Evolutionary conservation across 768 basidiomycete genomes (phyloP).

Genomic region (Pholiota molesta): DNA sequence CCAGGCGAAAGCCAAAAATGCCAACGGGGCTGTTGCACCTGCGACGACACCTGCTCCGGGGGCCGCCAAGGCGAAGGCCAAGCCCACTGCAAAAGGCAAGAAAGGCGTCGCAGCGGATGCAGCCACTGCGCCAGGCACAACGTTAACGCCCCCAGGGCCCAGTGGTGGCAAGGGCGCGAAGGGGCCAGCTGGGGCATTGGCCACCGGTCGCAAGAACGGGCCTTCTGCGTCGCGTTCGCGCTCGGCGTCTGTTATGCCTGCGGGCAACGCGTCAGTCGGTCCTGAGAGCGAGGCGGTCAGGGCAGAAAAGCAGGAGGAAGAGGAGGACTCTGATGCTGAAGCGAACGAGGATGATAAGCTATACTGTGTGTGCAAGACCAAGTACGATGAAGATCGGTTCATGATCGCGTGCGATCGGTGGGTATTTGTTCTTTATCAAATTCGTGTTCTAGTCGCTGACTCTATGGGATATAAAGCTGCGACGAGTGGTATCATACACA

Average conservation of each 20-base stretch:
- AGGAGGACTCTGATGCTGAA: slow-evolving; percentile 43
- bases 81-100: slow-evolving; percentile 11
- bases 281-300: slow-evolving; percentile 35
- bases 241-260: slow-evolving; percentile 71
- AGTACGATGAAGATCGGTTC: slow-evolving; percentile 82
- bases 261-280: slow-evolving; percentile 35
- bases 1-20: slow-evolving; percentile 24
- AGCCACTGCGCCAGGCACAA: not conserved
- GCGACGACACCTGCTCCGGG: not conserved
- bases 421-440: slow-evolving; percentile 25
- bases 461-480: slow-evolving; percentile 52
- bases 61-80: slow-evolving; percentile 9
- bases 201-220: slow-evolving; percentile 32
- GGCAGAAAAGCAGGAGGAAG: slow-evolving; percentile 48
- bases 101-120: not conserved
- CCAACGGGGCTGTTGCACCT: slow-evolving; percentile 18
- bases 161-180: not conserved
- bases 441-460: not conserved
- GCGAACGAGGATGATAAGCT: slow-evolving; percentile 66
- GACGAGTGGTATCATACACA: slow-evolving; percentile 95
- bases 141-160: not conserved
- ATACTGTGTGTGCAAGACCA: slow-evolving; percentile 88
- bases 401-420: slow-evolving; percentile 96
- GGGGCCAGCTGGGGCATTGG: not conserved
- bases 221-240: slow-evolving; percentile 55